Evolutionary conservation across 2,329 filamentous ascomycete genomes (phyloP), one percentile per base, ranked within the genome.

Genomic region (Scedosporium aurantiacum): DNA sequence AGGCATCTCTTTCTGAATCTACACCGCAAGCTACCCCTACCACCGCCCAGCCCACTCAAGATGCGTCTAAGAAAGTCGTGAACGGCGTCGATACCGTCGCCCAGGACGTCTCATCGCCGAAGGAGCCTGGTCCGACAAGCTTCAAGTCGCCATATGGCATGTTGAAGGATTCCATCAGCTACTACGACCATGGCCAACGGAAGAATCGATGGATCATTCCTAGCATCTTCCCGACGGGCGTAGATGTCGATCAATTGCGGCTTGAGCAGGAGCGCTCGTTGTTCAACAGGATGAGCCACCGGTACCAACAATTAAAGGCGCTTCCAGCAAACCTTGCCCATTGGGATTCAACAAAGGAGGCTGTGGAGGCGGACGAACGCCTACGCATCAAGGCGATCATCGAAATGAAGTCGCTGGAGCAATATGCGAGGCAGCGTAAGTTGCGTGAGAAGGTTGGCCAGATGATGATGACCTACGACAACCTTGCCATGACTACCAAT

Each of bases 401-500:
- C 63, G 94, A 99, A 76, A 91, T 95, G 79, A 97, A 97, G 79
- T 89, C 90, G 70, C 80, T 97, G 41, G 86, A 86, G 58, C 76
- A 97, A n/a, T 86, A 96, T 60, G 86, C 89, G 0, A 96, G 95
- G 74, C 94, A 99, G 72, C 86, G 89, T 57, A 83, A 87, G 8
- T 78, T 99, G 67, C 88, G 95, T 62, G 90, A 94, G 67, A 89
- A 89, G 71, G 88, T 99, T 65, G 89, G 91, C 61, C 86, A 89
- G 60, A 90, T 95, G 70, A 96, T 99, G 88, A 87, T 96, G 71
- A 88, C 95, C 69, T 95, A 93, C 63, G 92, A 97, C 70, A 97
- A 96, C 68, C 83, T 97, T 28, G 93, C 92, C 54, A 97, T 97
- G 90, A 97, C 93, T 1, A 93, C 92, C 0, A 99, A 99, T 71